Percentiles rank a stretch among this genome's conserved stretches.
Conservation (phyloP, 2,329 filamentous ascomycete genomes). For the Cladophialophora chaetospira region DNA sequence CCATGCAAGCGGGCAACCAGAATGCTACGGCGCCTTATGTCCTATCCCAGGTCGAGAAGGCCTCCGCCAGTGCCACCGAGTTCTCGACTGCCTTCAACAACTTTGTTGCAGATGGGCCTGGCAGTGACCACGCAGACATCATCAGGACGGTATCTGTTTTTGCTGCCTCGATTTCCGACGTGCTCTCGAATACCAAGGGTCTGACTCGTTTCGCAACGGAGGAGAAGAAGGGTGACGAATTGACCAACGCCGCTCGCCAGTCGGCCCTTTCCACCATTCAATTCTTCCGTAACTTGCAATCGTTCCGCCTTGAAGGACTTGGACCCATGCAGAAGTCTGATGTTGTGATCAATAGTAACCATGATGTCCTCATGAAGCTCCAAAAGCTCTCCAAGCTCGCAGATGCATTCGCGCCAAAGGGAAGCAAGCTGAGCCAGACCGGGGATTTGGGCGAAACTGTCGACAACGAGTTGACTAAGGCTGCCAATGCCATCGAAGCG, state of each 20-base stretch:
- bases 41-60: slow-evolving; percentile 95
- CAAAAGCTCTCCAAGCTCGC: slow-evolving; percentile 92
- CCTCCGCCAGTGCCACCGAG: slow-evolving; percentile 89
- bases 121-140: slow-evolving; percentile 83
- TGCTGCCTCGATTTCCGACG: slow-evolving; percentile 83
- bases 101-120: slow-evolving; percentile 94
- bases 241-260: slow-evolving; percentile 78
- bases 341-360: slow-evolving; percentile 95
- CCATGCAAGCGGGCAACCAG: slow-evolving; percentile 98
- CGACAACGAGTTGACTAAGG: slow-evolving; percentile 86
- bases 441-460: slow-evolving; percentile 86
- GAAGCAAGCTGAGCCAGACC: slow-evolving; percentile 73
- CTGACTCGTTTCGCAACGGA: slow-evolving; percentile 89
- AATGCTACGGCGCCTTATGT: slow-evolving; percentile 95
- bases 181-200: slow-evolving; percentile 95
- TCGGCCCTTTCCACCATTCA: slow-evolving; percentile 85
- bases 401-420: slow-evolving; percentile 86
- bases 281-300: slow-evolving; percentile 93
- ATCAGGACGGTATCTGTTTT: slow-evolving; percentile 93
- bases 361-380: slow-evolving; percentile 90
- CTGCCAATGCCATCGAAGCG: slow-evolving; percentile 91
- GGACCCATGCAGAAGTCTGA: slow-evolving; percentile 92
- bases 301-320: slow-evolving; percentile 87
- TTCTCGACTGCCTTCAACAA: slow-evolving; percentile 98
- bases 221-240: slow-evolving; percentile 87